Base-by-base conservation (phyloP, 1,139 yeast genomes). In the Trichomonascaceae sp. region DNA sequence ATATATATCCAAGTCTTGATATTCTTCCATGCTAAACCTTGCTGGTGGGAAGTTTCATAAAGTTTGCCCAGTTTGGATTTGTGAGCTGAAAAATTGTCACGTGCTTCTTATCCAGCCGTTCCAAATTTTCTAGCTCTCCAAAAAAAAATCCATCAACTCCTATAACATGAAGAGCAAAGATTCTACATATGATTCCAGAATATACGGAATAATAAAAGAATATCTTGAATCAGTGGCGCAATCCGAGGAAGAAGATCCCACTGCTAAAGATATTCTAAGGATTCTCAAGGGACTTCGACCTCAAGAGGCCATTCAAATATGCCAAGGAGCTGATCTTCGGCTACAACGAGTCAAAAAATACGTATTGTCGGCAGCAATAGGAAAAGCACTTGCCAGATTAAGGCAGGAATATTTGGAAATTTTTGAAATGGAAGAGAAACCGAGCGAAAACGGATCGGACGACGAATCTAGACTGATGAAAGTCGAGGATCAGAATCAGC, bases 311-410 rank as follows among this genome's bases (percentile, higher is more conserved):
- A 57, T 61, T 10, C 60, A 58, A 30, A 52, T 61, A 18, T 61
- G 65, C 48, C 63, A 61, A 50, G 51, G 61, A 22, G 52, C 58
- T 10, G 65, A 63, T 45, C 51, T 62, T 50, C 52, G 61, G 45
- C 54, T 89, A 63, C 79, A 82, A 56, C 72, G 97, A 58, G 81
- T 82, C 65, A 90, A 90, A 67, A 80, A 80, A 60, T 71, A 70
- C 4, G 64, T 74, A 2, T 70, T 87, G 51, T 85, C 82, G 60
- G 83, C 81, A 61, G 74, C 84, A 12, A 76, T 85, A 9, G 83
- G 80, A 27, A 76, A 74, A 22, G 84, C 82, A 0, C 68, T 84
- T 55, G 72, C 73, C 30, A 68, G 69, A 43, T 64, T 78, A 19
- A 61, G 68, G 8, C 70, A 68, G 39, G 74, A 75, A 58, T 70